These are phyloP conservation scores for Lumnitzera littorea DNA, from an alignment of 345 rosid genomes.

Conservation along the genomic window DNA sequence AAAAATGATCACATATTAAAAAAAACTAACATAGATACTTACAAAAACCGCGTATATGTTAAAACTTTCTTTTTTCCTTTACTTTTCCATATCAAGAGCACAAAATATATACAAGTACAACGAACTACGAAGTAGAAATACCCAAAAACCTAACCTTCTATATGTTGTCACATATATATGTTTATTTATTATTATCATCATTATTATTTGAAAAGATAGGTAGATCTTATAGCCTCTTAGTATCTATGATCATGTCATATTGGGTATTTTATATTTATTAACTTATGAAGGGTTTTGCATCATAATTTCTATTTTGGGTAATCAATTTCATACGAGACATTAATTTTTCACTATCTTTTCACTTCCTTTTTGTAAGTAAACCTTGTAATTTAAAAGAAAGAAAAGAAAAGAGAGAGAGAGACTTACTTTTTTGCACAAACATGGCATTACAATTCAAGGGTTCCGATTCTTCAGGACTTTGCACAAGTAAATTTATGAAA, in stretches of 20 bases:
- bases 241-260: slow-evolving; percentile 68
- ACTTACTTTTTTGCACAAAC: not conserved
- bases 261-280: too few species aligned
- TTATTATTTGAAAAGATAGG: slow-evolving; percentile 11
- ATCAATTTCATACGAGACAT: slow-evolving; percentile 4
- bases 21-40: too few species aligned
- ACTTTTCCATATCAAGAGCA: too few species aligned
- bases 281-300: too few species aligned
- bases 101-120: too few species aligned
- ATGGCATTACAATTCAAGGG: slow-evolving; percentile 11
- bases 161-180: too few species aligned
- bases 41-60: too few species aligned
- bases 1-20: too few species aligned
- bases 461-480: slow-evolving; percentile 33
- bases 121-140: not conserved
- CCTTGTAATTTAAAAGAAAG: slow-evolving; percentile 4
- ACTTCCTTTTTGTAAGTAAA: not conserved
- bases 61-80: too few species aligned
- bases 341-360: not conserved
- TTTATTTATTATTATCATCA: slow-evolving; percentile 14
- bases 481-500: slow-evolving; percentile 41
- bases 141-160: not conserved
- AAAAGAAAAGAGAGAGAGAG: not conserved
- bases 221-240: slow-evolving; percentile 28
- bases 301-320: too few species aligned